Percentiles rank a stretch among this genome's conserved stretches.
Evolutionary conservation across 495 filamentous ascomycete species (phyloP).

Genomic region (Neurospora africana): DNA sequence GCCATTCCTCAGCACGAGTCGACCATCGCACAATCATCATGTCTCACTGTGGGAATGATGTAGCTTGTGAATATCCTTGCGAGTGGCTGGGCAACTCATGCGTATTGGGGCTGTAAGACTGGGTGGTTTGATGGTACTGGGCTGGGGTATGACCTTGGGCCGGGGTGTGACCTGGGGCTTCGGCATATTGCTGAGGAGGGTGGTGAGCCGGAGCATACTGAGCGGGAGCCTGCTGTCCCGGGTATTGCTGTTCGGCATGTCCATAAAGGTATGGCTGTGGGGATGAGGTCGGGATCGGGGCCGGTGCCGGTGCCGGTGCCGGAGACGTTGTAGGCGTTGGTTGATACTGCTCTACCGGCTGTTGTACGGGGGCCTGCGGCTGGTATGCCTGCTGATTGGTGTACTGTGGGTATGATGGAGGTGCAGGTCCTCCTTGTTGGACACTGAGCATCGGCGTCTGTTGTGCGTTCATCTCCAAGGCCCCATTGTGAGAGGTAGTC

Average conservation of each 20-base stretch:
- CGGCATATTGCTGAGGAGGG: constrained; percentile 4
- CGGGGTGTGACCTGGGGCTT: not conserved
- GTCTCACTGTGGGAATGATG: not conserved
- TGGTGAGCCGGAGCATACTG: not conserved
- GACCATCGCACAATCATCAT: not conserved
- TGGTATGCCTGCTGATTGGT: constrained; percentile 8
- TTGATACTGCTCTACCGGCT: constrained; percentile 6
- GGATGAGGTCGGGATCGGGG: not conserved
- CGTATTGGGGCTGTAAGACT: not conserved
- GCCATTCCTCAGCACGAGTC: not conserved
- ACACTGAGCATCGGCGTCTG: constrained; percentile 15
- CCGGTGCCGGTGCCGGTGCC: not conserved
- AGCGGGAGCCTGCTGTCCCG: constrained; percentile 6
- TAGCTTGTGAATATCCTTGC: not conserved
- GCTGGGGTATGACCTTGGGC: not conserved
- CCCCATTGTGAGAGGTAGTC: constrained; percentile 16
- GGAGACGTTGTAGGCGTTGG: constrained; percentile 6
- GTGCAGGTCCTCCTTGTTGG: constrained; percentile 12
- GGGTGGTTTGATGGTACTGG: not conserved
- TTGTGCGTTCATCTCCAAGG: constrained; percentile 28
- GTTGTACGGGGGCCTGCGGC: constrained; percentile 1
- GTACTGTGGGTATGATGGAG: constrained; percentile 17
- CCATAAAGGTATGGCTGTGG: constrained; percentile 7
- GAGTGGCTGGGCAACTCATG: not conserved
- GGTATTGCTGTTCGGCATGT: constrained; percentile 5